Evolutionary conservation across 192 early-diverging fungal genomes (phyloP).

Genomic region (Coemansia brasiliensis): DNA sequence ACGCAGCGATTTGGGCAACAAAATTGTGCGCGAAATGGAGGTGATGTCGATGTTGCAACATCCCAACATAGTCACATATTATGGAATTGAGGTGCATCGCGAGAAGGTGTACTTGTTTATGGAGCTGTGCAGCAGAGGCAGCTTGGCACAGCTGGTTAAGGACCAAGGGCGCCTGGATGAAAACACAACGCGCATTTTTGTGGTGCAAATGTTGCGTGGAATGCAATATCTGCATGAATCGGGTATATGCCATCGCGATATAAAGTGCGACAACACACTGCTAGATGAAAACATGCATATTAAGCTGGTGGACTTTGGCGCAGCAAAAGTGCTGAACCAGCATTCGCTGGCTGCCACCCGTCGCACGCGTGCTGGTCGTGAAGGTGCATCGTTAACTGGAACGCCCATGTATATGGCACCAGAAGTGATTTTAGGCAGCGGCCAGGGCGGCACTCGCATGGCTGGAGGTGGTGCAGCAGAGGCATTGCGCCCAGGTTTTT

Average conservation of each 20-base stretch:
- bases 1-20: conserved; percentile 42
- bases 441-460: conserved; percentile 56
- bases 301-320: conserved; percentile 90
- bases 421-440: conserved; percentile 81
- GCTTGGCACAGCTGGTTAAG: conserved; percentile 64
- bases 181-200: conserved; percentile 65
- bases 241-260: conserved; percentile 87
- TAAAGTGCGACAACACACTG: conserved; percentile 85
- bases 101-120: conserved; percentile 89
- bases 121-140: conserved; percentile 84
- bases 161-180: conserved; percentile 85
- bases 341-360: conserved; percentile 55
- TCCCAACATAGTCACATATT: conserved; percentile 87
- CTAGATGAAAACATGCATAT: conserved; percentile 74
- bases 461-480: conserved; percentile 6
- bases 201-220: conserved; percentile 80
- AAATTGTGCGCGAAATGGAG: conserved; percentile 88
- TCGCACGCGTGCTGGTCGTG: conserved; percentile 24
- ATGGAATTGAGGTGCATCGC: conserved; percentile 88
- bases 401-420: conserved; percentile 66
- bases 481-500: conserved; percentile 22
- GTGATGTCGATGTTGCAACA: conserved; percentile 88
- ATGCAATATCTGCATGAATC: conserved; percentile 80
- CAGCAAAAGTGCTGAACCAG: conserved; percentile 81
- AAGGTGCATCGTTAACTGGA: conserved; percentile 55